Percentiles rank a stretch among this genome's conserved stretches.
Conservation (phyloP, 192 early-diverging fungal genomes). For the Coemansia sp. region DNA sequence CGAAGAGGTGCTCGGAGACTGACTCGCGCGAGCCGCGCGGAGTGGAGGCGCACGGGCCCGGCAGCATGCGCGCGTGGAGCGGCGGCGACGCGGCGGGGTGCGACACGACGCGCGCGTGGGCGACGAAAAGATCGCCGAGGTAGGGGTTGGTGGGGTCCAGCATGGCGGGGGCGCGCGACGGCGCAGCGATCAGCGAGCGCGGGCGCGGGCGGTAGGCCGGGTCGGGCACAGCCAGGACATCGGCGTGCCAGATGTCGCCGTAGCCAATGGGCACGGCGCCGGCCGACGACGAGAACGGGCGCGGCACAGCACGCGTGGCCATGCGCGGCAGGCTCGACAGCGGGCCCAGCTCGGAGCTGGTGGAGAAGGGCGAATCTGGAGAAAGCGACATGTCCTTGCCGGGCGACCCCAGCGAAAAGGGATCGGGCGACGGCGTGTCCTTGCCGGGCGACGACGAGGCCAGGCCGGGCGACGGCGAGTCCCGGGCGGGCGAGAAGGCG, state of each 20-base stretch:
- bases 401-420: no score
- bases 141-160: conserved; percentile 45
- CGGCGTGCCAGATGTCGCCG: conserved; percentile 37
- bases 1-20: conserved; percentile 12
- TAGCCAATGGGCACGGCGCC: conserved; percentile 4
- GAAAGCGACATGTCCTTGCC: neutral
- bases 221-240: conserved; percentile 35
- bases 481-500: neutral
- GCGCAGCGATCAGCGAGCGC: conserved; percentile 32
- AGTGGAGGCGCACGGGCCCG: conserved; percentile 14
- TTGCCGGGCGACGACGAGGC: neutral
- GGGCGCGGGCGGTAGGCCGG: conserved; percentile 24
- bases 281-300: conserved; percentile 21
- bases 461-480: neutral
- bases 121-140: conserved; percentile 34
- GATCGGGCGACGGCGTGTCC: no score
- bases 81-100: conserved; percentile 20
- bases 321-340: conserved; percentile 28
- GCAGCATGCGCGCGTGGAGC: conserved; percentile 1
- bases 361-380: neutral
- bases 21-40: conserved; percentile 9
- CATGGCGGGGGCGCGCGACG: neutral
- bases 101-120: conserved; percentile 9
- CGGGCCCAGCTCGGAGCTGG: conserved; percentile 20
- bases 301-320: neutral